Evolutionary conservation across 345 rosid species (phyloP).

Genomic region (Pugionium dolabratum): DNA sequence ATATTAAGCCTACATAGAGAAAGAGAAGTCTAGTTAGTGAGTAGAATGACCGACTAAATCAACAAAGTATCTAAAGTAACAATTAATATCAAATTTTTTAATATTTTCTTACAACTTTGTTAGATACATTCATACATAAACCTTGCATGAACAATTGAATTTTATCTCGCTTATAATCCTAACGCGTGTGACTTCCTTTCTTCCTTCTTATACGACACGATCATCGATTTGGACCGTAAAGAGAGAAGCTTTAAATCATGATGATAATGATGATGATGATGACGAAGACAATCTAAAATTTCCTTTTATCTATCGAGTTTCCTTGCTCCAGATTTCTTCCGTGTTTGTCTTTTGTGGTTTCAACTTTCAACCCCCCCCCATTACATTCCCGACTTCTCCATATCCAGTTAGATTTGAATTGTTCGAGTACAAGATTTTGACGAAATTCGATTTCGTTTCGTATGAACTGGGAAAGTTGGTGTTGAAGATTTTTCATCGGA

Average conservation of each 20-base stretch:
- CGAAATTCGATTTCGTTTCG: constrained; percentile 3
- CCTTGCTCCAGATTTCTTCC: constrained; percentile 1
- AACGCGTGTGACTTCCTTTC: constrained; percentile 39
- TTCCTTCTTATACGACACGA: constrained; percentile 30
- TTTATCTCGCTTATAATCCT: neutral
- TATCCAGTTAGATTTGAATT: constrained; percentile 5
- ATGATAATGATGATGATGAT: neutral
- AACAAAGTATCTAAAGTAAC: constrained; percentile 23
- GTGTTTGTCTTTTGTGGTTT: constrained; percentile 13
- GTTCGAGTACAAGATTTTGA: neutral
- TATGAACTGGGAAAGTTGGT: neutral
- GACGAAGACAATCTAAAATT: constrained; percentile 8
- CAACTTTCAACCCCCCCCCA: neutral
- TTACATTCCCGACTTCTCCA: constrained; percentile 7
- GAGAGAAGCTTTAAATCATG: neutral
- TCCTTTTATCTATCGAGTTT: neutral
- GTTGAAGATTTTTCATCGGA: neutral
- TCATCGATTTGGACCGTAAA: constrained; percentile 16
- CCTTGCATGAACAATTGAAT: constrained; percentile 18
- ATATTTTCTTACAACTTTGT: neutral
- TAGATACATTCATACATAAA: neutral
- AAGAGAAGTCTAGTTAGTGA: constrained; percentile 14
- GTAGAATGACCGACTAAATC: constrained; percentile 34
- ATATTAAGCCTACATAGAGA: constrained; percentile 8
- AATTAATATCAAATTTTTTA: neutral